Evolutionary conservation across 202 grass and related monocot genomes (phyloP).

Genomic region (Zoysia matrella): DNA sequence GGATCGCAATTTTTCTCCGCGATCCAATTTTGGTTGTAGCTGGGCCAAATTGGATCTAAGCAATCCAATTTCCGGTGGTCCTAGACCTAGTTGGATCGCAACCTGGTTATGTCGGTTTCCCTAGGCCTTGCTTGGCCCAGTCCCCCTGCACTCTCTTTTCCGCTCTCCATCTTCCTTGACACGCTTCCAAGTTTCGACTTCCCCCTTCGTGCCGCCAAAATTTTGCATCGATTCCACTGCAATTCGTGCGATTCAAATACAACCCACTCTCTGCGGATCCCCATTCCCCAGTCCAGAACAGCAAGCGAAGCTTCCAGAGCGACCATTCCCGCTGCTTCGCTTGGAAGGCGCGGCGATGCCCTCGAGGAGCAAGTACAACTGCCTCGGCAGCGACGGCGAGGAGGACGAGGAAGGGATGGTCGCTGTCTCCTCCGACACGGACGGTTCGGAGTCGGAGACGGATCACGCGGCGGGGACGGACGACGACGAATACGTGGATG

Average conservation of each 20-base stretch:
- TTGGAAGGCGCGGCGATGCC: slow-evolving; percentile 38
- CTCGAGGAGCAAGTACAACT: not conserved
- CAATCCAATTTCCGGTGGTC: not conserved
- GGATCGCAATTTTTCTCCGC: not conserved
- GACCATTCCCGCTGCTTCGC: not conserved
- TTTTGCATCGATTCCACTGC: slow-evolving; percentile 42
- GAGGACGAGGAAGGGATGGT: slow-evolving; percentile 39
- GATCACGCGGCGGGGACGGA: slow-evolving; percentile 47
- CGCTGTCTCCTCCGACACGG: slow-evolving; percentile 19
- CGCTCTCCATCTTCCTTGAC: slow-evolving; percentile 35
- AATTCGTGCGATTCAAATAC: slow-evolving; percentile 2
- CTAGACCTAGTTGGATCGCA: not conserved
- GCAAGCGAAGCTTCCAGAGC: slow-evolving; percentile 24
- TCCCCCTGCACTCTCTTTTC: not conserved
- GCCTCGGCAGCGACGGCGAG: slow-evolving; percentile 16
- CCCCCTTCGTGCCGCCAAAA: slow-evolving; percentile 34
- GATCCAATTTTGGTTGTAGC: not conserved
- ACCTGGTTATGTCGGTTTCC: not conserved
- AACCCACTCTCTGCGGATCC: slow-evolving; percentile 26
- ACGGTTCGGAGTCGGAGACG: slow-evolving; percentile 43
- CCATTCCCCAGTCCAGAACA: slow-evolving; percentile 5
- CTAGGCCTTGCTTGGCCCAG: not conserved
- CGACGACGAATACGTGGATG: slow-evolving; percentile 50
- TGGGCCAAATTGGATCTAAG: not conserved
- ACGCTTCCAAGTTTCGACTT: slow-evolving; percentile 1